These are phyloP conservation scores for Crucihimalaya himalaica DNA, from an alignment of 345 rosid genomes.

Conservation along the genomic window DNA sequence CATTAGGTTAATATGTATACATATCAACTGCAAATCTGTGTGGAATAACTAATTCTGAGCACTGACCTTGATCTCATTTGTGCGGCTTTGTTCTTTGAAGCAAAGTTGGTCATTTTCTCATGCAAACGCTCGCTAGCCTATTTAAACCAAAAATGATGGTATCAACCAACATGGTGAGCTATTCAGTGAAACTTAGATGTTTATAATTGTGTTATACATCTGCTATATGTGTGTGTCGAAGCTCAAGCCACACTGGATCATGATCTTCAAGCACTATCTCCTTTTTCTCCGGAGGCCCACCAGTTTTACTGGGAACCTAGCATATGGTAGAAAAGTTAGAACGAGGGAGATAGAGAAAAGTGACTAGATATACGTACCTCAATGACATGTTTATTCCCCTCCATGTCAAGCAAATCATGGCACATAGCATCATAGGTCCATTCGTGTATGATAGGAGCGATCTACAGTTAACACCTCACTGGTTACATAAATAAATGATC, in stretches of 20 bases:
- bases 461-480: slow-evolving; percentile 47
- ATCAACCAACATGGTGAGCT: slow-evolving; percentile 20
- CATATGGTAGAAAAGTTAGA: slow-evolving; percentile 4
- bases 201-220: slow-evolving; percentile 56
- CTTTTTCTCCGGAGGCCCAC: slow-evolving; percentile 69
- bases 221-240: slow-evolving; percentile 89
- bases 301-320: slow-evolving; percentile 80
- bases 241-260: slow-evolving; percentile 95
- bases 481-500: not conserved
- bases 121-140: slow-evolving; percentile 95
- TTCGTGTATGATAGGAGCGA: slow-evolving; percentile 95
- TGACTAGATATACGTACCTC: slow-evolving; percentile 56
- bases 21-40: not conserved
- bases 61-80: slow-evolving; percentile 63
- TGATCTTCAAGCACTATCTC: slow-evolving; percentile 80
- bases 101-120: slow-evolving; percentile 84
- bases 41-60: not conserved
- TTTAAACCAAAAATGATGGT: slow-evolving; percentile 27
- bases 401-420: slow-evolving; percentile 93
- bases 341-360: not conserved
- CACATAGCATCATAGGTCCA: slow-evolving; percentile 99
- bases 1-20: slow-evolving; percentile 10
- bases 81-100: slow-evolving; percentile 91
- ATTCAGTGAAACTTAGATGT: slow-evolving; percentile 26
- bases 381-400: slow-evolving; percentile 71